Evolutionary conservation across 176 grass and related monocot species (phyloP).

Genomic region (Tillandsia leiboldiana): DNA sequence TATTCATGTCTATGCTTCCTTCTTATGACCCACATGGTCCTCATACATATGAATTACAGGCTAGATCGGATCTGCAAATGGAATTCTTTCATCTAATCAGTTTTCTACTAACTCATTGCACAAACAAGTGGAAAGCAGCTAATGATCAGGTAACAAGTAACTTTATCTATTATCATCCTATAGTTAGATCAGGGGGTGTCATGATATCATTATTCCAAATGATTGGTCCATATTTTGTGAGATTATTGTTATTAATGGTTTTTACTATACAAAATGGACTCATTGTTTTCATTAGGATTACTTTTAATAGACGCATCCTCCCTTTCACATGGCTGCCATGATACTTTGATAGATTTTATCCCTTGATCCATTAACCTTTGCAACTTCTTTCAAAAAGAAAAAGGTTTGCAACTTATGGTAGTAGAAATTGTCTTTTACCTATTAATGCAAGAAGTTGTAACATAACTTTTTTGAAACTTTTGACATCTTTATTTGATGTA

Average conservation of each 20-base stretch:
- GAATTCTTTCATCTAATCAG: slow-evolving; percentile 99
- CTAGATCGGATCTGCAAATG: slow-evolving; percentile 94
- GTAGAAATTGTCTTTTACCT: background rate
- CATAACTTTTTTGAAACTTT: background rate
- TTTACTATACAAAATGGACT: too few species aligned
- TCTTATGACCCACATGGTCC: background rate
- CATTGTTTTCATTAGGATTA: too few species aligned
- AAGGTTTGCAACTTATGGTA: background rate
- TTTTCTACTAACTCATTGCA: slow-evolving; percentile 94
- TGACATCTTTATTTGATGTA: background rate
- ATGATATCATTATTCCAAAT: background rate
- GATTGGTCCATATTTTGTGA: too few species aligned
- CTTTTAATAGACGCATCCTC: too few species aligned
- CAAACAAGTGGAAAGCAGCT: slow-evolving; percentile 81
- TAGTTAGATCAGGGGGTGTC: background rate
- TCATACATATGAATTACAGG: slow-evolving; percentile 37
- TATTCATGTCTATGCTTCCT: background rate
- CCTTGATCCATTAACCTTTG: too few species aligned
- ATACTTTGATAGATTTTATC: too few species aligned
- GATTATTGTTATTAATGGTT: too few species aligned
- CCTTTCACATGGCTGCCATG: too few species aligned
- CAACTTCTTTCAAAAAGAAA: too few species aligned
- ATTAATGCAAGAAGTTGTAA: background rate
- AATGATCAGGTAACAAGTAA: slow-evolving; percentile 60
- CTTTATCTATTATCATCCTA: background rate